Evolutionary conservation across 2,329 filamentous ascomycete genomes (phyloP), one percentile per base, ranked within the genome.

Genomic region (Aschersonia sp.): DNA sequence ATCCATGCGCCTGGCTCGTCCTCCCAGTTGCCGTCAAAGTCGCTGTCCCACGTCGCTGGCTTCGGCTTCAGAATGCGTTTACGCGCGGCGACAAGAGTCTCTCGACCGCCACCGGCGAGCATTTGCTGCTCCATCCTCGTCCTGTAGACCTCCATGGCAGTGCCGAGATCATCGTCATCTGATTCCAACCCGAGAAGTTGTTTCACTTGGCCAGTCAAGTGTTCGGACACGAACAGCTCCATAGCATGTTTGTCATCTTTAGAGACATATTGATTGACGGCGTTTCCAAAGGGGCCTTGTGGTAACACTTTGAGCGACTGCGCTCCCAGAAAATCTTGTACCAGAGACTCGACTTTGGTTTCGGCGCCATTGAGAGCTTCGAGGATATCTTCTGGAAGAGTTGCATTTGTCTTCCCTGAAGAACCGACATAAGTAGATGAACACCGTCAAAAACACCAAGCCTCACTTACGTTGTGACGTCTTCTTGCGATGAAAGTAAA

Each of bases 201-300:
- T 54, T 80, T 80, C 20, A 89, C 75, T 58, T 89, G 84, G 29
- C 74, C 78, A 2, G 77, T 73, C 2, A 91, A 68, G 10, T 82
- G 84, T 32, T 88, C 82, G 29, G 75, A 77, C 7, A 91, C 82
- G 56, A 91, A 91, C 43, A 80, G 70, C 58, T 89, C 81, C 81
- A 97, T 88, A 3, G 88, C 88, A 56, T 92, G 82, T 60, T 89
- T 94, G 67, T 98, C 92, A 54, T 95, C 88, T 55, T 97, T 97
- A 61, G 89, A 82, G 30, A 98, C 88, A 57, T 92, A 98, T 51
- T 94, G 85, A 44, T 82, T 83, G 4, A 98, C 88, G 0, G 92
- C 92, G 58, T 97, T 89, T 12, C 89, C 85, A 58, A 98, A 96
- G 0, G 84, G 85, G 31, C 89, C 92, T 57, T 95, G 87, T 0